These are phyloP conservation scores for Pouteria campechiana DNA, from an alignment of 179 eudicot species.

Conservation along the genomic window DNA sequence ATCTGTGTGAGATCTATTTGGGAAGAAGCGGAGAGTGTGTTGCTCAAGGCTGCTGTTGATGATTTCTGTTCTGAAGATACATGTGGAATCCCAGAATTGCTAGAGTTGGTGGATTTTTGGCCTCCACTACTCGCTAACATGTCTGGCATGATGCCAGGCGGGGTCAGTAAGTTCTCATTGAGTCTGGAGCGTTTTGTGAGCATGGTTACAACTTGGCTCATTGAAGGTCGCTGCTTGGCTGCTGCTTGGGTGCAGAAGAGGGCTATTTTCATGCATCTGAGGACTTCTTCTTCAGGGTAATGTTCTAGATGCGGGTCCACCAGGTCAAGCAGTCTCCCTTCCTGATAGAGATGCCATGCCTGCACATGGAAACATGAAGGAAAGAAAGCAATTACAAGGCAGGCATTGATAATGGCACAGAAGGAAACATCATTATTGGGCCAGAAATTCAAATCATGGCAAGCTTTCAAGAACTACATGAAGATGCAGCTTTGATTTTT, in stretches of 20 bases:
- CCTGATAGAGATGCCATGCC: constrained; percentile 77
- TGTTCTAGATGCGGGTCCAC: constrained; percentile 60
- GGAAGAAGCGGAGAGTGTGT: no score
- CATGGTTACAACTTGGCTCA: constrained; percentile 81
- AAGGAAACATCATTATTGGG: no score
- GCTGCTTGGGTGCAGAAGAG: constrained; percentile 75
- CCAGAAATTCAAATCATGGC: no score
- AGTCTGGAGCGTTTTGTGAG: constrained; percentile 41
- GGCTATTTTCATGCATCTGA: constrained; percentile 65
- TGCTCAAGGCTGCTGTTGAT: no score
- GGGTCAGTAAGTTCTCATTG: constrained; percentile 55
- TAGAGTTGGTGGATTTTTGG: no score
- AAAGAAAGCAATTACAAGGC: no score
- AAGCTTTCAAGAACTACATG: no score
- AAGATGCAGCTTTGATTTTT: no score
- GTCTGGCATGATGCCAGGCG: constrained; percentile 57
- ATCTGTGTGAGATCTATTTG: no score
- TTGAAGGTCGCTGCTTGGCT: constrained; percentile 62
- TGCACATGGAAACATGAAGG: constrained; percentile 21
- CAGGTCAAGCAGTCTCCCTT: constrained; percentile 59
- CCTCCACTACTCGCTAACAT: constrained; percentile 8
- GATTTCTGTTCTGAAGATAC: no score
- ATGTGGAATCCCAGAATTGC: no score
- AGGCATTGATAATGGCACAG: no score
- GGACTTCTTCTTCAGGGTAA: constrained; percentile 37